Evolutionary conservation across 2,329 filamentous ascomycete species (phyloP), one percentile per base, ranked within the genome.

Genomic region (Diaporthe aspalathi): DNA sequence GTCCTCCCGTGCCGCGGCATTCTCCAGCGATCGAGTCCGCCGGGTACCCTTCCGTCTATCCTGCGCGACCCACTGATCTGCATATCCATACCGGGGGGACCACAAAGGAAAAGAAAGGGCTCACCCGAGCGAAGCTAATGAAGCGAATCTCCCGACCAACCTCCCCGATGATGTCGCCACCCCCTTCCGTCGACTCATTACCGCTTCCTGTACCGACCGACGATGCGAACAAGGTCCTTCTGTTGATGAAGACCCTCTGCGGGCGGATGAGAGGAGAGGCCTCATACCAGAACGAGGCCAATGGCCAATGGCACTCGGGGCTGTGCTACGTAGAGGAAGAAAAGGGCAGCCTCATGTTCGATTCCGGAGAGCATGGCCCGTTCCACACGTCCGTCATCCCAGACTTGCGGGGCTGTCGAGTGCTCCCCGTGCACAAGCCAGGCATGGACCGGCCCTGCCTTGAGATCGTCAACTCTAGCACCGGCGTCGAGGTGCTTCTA

Each of bases 181-280:
- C 84, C 11, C 89, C 88, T 1, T 89, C 86, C 5, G 84, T 91
- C 71, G 89, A 91, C 78, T 90, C 89, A 6, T 79, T 91, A 2
- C 86, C 87, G 2, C 80, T 87, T 29, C 89, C 90, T 3, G 83
- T 92, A 62, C 86, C 88, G 45, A 91, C 90, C 5, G 86, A 88
- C 24, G 91, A 94, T 80, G 90, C 92, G 49, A 91, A 91, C 75
- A 92, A 90, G 77, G 87, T 95, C 32, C 83, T 94, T 68, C 86
- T 90, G 76, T 82, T 96, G 72, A 95, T 96, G 93, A 93, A 91
- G 79, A 91, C 88, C 29, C 83, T 94, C 8, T 92, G 91, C 77
- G 93, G 94, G 35, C 88, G 91, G 74, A 96, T 95, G 93, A 91
- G 90, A 76, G 93, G 93, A 70, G 90, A 92, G 75, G 85, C 94